Percentiles rank a stretch among this genome's conserved stretches.
phyloP scores from a whole-genome alignment of 2,329 filamentous ascomycete genomes.

The Pseudogymnoascus sp. region DNA sequence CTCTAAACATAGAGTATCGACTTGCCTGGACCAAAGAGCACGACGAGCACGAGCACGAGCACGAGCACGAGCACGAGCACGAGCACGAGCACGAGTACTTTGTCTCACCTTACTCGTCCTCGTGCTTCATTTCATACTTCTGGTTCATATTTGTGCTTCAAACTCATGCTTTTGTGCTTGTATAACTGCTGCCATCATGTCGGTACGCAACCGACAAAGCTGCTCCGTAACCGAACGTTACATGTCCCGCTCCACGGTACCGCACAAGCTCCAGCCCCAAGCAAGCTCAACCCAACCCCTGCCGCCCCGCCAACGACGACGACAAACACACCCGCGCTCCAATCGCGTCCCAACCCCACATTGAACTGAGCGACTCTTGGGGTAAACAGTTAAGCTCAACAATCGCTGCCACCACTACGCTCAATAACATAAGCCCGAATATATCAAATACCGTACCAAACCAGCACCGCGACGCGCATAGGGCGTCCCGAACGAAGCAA shows the following conservation, averaged over 20 bases:
- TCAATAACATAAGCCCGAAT: background rate
- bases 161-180: background rate
- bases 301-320: background rate
- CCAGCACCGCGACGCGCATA: background rate
- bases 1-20: background rate
- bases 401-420: background rate
- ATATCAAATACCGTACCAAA: background rate
- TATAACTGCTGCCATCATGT: background rate
- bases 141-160: background rate
- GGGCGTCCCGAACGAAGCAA: background rate
- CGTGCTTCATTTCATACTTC: background rate
- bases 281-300: background rate
- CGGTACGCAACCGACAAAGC: background rate
- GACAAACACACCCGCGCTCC: background rate
- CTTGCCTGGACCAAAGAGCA: background rate
- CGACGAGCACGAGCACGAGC: background rate
- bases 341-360: slow-evolving; percentile 4
- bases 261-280: background rate
- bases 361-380: background rate
- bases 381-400: background rate
- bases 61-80: too few species aligned
- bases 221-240: background rate
- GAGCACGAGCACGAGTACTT: background rate
- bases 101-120: background rate
- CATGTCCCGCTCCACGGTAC: background rate